Base-by-base conservation (phyloP, 2,329 filamentous ascomycete species). In the Pyrenophora graminea region DNA sequence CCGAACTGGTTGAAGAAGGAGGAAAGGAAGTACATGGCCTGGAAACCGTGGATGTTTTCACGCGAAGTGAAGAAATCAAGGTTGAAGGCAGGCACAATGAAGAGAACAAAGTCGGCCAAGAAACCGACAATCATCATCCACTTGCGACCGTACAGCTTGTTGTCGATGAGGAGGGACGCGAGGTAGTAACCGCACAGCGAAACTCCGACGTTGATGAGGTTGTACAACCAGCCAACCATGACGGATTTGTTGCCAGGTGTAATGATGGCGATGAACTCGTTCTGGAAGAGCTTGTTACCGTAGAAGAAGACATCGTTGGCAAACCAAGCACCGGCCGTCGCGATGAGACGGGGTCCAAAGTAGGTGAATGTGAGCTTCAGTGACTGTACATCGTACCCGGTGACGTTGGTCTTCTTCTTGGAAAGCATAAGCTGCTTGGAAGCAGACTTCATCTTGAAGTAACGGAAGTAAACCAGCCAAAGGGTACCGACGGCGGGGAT, bases 1-100 rank as follows among this genome's bases (percentile, higher is more conserved):
- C 93, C 93, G 69, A 97, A 97, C 74, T 97, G 93, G 82, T 97
- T 97, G 86, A 97, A 97, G 81, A 97, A 97, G 19, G 90, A 96
- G 6, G 91, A 96, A 63, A 97, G 75, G 79, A 96, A 97, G 82
- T 97, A 97, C 91, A 97, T 96, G 70, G 92, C 86, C 79, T 97
- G 92, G 86, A 97, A 97, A n/a, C 82, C 80, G 68, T 90, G 86
- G 72, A 97, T 88, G 65, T 90, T 85, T 5, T 80, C 79, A 1
- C 81, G 77, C 42, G 80, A 80, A 17, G 84, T 91, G 80, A 91
- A 97, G 83, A 94, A 91, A 0, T 89, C 73, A 79, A 87, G 96
- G 70, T 90, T 80, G 82, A 96, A 96, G 39, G 88, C 92, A 1
- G 93, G 93, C 36, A 97, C 83, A 70, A 96, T 82, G 76, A 97